phyloP scores from a whole-genome alignment of 2,329 filamentous ascomycete species.

The Colletotrichum zoysiae region DNA sequence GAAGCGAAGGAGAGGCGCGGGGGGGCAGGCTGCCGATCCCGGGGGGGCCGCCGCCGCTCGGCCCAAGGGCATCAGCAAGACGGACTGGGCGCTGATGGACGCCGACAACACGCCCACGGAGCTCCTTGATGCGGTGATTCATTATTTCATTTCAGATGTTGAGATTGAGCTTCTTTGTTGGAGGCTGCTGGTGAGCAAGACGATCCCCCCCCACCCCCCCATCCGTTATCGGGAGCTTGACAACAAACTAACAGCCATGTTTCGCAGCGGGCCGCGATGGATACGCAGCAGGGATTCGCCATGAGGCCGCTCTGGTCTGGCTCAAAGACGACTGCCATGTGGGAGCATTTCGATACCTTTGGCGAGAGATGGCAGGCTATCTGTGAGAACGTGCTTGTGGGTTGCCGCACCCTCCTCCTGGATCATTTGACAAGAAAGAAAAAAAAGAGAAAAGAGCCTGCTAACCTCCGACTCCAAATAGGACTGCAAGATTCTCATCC shows the following conservation, averaged over 20 bases:
- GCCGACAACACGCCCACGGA: background rate
- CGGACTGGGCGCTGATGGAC: constrained; percentile 16
- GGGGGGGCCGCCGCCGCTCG: background rate
- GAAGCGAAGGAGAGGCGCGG: background rate
- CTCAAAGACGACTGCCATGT: background rate
- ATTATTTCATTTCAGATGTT: background rate
- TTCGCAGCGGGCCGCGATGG: constrained; percentile 6
- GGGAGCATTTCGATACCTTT: constrained; percentile 15
- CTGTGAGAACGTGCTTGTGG: background rate
- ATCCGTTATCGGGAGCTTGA: rapidly evolving
- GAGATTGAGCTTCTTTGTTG: constrained; percentile 30
- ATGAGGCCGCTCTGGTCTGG: constrained; percentile 21
- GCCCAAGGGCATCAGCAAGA: constrained; percentile 20
- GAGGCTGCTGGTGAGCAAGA: constrained; percentile 11
- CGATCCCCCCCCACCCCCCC: too few relatives aligned
- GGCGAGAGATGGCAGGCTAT: constrained; percentile 9
- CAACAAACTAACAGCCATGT: background rate
- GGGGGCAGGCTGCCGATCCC: background rate
- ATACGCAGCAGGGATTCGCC: constrained; percentile 1
- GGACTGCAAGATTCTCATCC: constrained; percentile 26
- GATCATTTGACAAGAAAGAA: too few relatives aligned
- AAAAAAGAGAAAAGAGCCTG: too few relatives aligned
- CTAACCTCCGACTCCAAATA: background rate
- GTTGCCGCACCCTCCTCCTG: background rate
- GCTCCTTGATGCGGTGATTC: background rate